Evolutionary conservation across 768 basidiomycete species (phyloP).

Genomic region (Amanita brunnescens): DNA sequence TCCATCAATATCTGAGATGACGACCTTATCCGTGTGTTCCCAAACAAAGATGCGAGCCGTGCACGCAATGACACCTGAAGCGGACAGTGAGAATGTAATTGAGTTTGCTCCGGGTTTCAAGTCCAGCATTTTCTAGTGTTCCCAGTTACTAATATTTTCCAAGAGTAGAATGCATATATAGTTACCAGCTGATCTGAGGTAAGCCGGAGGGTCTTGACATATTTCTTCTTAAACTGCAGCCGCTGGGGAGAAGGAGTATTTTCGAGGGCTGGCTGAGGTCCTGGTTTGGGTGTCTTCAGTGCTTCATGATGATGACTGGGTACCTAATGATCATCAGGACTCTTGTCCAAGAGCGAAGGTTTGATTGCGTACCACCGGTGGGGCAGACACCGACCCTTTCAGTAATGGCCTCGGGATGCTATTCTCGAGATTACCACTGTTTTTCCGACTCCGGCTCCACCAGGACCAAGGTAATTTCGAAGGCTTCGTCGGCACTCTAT

Average conservation of each 20-base stretch:
- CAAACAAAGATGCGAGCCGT: conserved; percentile 93
- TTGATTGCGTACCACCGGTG: conserved; percentile 8
- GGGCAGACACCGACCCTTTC: conserved; percentile 21
- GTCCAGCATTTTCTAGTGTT: conserved; percentile 66
- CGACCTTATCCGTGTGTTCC: conserved; percentile 85
- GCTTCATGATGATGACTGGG: not conserved
- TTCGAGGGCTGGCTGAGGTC: not conserved
- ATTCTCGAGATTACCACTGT: conserved; percentile 14
- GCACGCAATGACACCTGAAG: conserved; percentile 74
- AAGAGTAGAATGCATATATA: not conserved
- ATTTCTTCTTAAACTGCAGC: conserved; percentile 36
- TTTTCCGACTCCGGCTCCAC: conserved; percentile 60
- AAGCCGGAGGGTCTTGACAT: conserved; percentile 85
- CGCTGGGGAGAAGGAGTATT: not conserved
- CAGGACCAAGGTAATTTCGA: conserved; percentile 74
- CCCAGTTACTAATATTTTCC: not conserved
- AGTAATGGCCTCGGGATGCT: conserved; percentile 15
- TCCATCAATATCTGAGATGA: conserved; percentile 97
- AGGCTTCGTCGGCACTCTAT: conserved; percentile 25
- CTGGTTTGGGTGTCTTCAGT: not conserved
- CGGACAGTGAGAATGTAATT: conserved; percentile 88
- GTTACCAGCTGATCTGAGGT: conserved; percentile 79
- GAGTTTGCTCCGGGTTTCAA: conserved; percentile 84
- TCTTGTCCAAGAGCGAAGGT: not conserved
- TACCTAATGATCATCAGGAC: not conserved